Conservation (phyloP, 176 grass and related monocot species). For the Ananas comosus region DNA sequence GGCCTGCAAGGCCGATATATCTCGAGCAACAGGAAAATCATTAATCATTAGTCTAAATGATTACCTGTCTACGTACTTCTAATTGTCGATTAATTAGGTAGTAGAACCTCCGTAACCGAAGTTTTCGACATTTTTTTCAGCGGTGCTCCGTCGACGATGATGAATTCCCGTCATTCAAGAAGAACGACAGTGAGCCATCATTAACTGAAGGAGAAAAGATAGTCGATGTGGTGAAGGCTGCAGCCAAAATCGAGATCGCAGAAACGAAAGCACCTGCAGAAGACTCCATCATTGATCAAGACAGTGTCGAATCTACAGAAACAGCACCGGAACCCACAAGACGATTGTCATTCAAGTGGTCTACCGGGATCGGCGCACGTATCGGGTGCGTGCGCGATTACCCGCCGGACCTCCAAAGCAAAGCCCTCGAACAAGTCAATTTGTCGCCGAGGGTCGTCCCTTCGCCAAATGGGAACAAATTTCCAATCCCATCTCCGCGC, state of each 20-base stretch:
- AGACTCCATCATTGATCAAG: slow-evolving; percentile 22
- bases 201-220: slow-evolving; percentile 7
- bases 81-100: neutral
- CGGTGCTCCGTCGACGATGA: slow-evolving; percentile 78
- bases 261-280: slow-evolving; percentile 18
- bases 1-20: too few species aligned
- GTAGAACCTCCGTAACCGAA: neutral
- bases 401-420: slow-evolving; percentile 60
- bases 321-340: neutral
- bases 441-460: slow-evolving; percentile 58
- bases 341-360: slow-evolving; percentile 63
- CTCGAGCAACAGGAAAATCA: too few species aligned
- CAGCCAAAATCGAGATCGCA: neutral
- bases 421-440: slow-evolving; percentile 84
- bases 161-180: slow-evolving; percentile 38
- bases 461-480: slow-evolving; percentile 27
- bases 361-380: slow-evolving; percentile 40
- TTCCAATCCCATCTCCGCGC: slow-evolving; percentile 69
- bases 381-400: slow-evolving; percentile 78
- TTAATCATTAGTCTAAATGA: too few species aligned
- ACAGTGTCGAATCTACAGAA: neutral
- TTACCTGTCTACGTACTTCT: neutral
- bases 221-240: neutral
- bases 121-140: slow-evolving; percentile 22
- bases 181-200: slow-evolving; percentile 4